Percentiles rank a stretch among this genome's conserved stretches.
phyloP scores from a whole-genome alignment of 2,329 filamentous ascomycete genomes.

The Beauveria australis region DNA sequence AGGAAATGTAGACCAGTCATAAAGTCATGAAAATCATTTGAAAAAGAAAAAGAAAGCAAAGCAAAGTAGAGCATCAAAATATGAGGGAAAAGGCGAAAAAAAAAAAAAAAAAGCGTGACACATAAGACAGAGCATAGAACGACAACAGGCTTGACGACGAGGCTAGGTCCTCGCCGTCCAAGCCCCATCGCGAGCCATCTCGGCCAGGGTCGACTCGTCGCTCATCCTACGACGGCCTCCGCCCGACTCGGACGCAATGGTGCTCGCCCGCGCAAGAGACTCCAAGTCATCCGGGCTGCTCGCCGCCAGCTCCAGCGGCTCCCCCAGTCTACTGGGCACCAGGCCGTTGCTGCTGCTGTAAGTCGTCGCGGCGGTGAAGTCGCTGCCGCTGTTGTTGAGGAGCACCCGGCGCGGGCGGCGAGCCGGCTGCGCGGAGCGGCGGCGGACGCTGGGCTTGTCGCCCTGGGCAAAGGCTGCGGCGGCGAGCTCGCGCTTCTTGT shows the following conservation, averaged over 20 bases:
- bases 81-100: neutral
- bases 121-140: neutral
- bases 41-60: neutral
- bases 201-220: slow-evolving; percentile 9
- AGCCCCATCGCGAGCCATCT: slow-evolving; percentile 2
- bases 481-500: slow-evolving; percentile 8
- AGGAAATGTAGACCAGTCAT: neutral
- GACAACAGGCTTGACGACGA: neutral
- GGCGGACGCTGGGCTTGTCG: slow-evolving; percentile 8
- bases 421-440: neutral
- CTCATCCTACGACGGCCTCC: slow-evolving; percentile 3
- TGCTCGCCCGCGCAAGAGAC: slow-evolving; percentile 3
- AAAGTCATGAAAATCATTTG: slow-evolving; percentile 1
- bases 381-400: neutral
- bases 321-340: neutral
- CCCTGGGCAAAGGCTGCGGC: neutral
- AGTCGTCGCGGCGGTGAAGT: neutral
- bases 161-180: slow-evolving; percentile 8
- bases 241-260: neutral
- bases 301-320: neutral
- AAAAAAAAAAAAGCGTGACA: neutral
- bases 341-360: neutral
- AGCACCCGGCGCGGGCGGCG: slow-evolving; percentile 4
- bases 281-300: neutral
- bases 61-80: neutral